phyloP scores from a whole-genome alignment of 1,284 basidiomycete species.

The Fomes fomentarius region DNA sequence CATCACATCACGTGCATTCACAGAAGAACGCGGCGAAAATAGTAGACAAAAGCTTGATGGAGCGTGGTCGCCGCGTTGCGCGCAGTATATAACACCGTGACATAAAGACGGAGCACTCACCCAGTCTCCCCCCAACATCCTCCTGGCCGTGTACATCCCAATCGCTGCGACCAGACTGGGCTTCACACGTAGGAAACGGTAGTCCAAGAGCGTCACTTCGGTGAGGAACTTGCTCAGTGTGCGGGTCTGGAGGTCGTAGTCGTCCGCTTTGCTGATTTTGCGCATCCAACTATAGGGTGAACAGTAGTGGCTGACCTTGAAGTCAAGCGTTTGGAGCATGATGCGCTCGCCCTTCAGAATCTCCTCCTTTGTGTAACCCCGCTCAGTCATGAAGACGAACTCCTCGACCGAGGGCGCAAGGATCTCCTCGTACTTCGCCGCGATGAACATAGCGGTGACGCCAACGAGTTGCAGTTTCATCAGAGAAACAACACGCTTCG shows the following conservation, averaged over 20 bases:
- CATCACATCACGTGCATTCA: slow-evolving; percentile 53
- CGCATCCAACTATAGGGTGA: slow-evolving; percentile 99
- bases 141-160: slow-evolving; percentile 94
- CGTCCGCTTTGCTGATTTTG: slow-evolving; percentile 97
- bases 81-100: slow-evolving; percentile 25
- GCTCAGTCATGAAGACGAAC: slow-evolving; percentile 97
- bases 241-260: slow-evolving; percentile 97
- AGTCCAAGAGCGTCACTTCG: slow-evolving; percentile 93
- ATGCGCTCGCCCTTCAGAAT: slow-evolving; percentile 98
- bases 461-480: slow-evolving; percentile 98
- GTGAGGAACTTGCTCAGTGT: slow-evolving; percentile 98
- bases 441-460: slow-evolving; percentile 96
- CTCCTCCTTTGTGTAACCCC: slow-evolving; percentile 92
- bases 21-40: slow-evolving; percentile 12
- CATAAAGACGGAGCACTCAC: slow-evolving; percentile 55
- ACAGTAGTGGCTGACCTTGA: slow-evolving; percentile 96
- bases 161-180: slow-evolving; percentile 96
- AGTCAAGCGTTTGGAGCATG: slow-evolving; percentile 92
- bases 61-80: slow-evolving; percentile 29
- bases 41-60: slow-evolving; percentile 27
- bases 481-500: slow-evolving; percentile 88
- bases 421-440: slow-evolving; percentile 99
- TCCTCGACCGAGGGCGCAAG: slow-evolving; percentile 93
- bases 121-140: slow-evolving; percentile 93
- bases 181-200: slow-evolving; percentile 93